These are phyloP conservation scores for Trifolium dubium DNA, from an alignment of 306 rosid genomes.

Conservation along the genomic window DNA sequence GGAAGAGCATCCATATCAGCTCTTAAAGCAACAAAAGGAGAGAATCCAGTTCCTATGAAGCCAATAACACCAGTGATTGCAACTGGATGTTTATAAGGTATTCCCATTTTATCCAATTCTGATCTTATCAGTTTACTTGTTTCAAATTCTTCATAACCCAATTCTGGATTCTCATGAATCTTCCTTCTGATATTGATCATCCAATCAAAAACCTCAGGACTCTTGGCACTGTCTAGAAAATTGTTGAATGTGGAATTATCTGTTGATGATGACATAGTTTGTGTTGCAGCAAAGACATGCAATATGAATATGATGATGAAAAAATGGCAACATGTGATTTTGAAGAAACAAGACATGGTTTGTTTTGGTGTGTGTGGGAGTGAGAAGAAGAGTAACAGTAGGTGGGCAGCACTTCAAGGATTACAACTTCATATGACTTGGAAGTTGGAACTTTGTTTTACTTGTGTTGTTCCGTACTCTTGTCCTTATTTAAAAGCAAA, in stretches of 20 bases:
- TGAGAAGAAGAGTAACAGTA: too few species aligned
- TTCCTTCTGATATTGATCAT: conserved; percentile 82
- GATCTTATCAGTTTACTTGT: conserved; percentile 73
- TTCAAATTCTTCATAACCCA: conserved; percentile 73
- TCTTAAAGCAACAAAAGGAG: conserved; percentile 89
- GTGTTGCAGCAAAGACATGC: conserved; percentile 39
- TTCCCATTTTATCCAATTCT: conserved; percentile 68
- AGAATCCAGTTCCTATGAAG: conserved; percentile 62
- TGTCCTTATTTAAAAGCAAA: too few species aligned
- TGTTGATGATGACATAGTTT: conserved; percentile 3
- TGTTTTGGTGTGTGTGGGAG: too few species aligned
- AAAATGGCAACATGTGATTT: too few species aligned
- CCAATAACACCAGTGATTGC: conserved; percentile 80
- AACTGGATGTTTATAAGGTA: conserved; percentile 68
- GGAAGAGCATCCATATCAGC: conserved; percentile 99
- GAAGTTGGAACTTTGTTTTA: too few species aligned
- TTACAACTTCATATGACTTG: too few species aligned
- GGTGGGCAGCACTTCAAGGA: too few species aligned
- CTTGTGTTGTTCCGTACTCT: too few species aligned
- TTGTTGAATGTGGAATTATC: conserved; percentile 19
- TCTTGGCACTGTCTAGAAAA: conserved; percentile 63
- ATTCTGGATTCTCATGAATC: conserved; percentile 54
- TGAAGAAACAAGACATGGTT: too few species aligned
- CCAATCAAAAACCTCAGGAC: conserved; percentile 65
- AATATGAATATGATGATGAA: conserved; percentile 21